phyloP scores from a whole-genome alignment of 176 grass and related monocot genomes.

The Eragrostis curvula region DNA sequence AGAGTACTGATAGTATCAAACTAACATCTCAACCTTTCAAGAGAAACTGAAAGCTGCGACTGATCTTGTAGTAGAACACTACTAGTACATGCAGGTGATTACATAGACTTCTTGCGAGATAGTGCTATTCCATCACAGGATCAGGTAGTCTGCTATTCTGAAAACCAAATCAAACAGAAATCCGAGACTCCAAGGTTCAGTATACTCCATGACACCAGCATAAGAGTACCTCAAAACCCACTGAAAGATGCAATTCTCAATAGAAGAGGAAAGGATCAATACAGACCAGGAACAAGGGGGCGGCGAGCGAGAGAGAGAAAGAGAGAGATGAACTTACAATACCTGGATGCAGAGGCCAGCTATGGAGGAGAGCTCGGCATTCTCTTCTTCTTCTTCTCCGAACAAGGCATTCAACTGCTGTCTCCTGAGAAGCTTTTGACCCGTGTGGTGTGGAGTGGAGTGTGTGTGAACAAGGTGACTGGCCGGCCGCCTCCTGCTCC shows the following conservation, averaged over 20 bases:
- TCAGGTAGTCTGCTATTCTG: background rate
- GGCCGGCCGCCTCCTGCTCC: background rate
- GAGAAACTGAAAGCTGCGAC: background rate
- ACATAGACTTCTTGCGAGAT: too few species aligned
- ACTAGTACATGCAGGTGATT: too few species aligned
- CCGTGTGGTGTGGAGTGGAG: too few species aligned
- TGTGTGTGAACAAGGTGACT: background rate
- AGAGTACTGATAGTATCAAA: background rate
- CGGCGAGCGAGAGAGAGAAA: background rate
- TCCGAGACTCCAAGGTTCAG: background rate
- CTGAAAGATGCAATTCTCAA: background rate
- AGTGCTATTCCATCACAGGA: background rate
- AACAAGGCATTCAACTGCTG: background rate
- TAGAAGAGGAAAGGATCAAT: background rate
- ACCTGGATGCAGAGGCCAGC: background rate
- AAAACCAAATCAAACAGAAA: background rate
- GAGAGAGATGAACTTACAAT: slow-evolving; percentile 2
- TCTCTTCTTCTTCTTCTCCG: background rate
- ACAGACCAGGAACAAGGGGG: background rate
- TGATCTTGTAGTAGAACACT: too few species aligned
- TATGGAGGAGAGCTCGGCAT: slow-evolving; percentile 20
- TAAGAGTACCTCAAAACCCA: background rate
- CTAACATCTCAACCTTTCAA: background rate
- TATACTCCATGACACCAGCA: background rate
- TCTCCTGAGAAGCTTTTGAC: background rate